phyloP scores from a whole-genome alignment of 257 asterid species.

The Verbena officinalis region DNA sequence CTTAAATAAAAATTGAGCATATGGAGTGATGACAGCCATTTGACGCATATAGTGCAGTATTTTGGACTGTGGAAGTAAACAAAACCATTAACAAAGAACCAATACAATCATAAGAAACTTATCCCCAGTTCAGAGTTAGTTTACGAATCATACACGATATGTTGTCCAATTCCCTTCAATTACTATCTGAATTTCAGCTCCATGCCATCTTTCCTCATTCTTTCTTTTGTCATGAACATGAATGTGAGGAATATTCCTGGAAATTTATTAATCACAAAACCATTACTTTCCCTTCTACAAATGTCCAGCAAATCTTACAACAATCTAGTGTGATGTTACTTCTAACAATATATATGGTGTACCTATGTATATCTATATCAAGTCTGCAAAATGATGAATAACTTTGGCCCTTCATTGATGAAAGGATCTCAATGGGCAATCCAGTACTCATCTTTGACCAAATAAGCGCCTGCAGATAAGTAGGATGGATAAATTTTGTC shows the following conservation, averaged over 20 bases:
- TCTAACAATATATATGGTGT: conserved; percentile 28
- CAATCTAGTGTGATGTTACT: conserved; percentile 17
- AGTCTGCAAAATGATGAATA: conserved; percentile 83
- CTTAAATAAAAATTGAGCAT: conserved; percentile 86
- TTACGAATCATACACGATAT: conserved; percentile 67
- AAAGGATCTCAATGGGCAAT: conserved; percentile 81
- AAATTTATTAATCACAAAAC: conserved; percentile 25
- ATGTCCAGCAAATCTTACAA: conserved; percentile 6
- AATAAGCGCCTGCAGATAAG: conserved; percentile 71
- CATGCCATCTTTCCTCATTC: conserved; percentile 74
- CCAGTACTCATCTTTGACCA: conserved; percentile 99
- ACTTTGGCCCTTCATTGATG: conserved; percentile 79
- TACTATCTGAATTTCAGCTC: conserved; percentile 91
- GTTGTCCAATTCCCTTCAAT: conserved; percentile 96
- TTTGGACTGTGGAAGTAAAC: conserved; percentile 68
- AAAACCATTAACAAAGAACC: conserved; percentile 18
- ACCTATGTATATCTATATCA: conserved; percentile 85
- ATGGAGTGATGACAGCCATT: conserved; percentile 96
- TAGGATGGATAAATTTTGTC: conserved; percentile 17
- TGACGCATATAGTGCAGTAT: conserved; percentile 94
- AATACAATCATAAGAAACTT: conserved; percentile 18
- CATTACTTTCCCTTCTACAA: conserved; percentile 19
- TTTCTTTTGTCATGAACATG: conserved; percentile 76
- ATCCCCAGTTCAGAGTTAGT: conserved; percentile 2
- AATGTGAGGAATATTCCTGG: conserved; percentile 86